Evolutionary conservation across 345 rosid genomes (phyloP), one percentile per base, ranked within the genome.

Genomic region (Draba incana): DNA sequence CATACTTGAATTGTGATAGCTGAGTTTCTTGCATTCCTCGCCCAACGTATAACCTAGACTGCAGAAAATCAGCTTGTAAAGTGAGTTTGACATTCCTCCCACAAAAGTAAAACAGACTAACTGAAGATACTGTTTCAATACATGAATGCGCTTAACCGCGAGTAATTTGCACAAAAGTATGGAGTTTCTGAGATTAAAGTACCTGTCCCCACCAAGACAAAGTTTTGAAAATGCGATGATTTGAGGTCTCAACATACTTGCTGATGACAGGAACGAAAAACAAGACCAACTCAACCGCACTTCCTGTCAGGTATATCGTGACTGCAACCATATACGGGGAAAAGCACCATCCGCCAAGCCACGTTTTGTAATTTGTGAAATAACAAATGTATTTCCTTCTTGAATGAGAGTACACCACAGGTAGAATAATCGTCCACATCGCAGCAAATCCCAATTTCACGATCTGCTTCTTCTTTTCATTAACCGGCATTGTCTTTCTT

Each of bases 11-110:
- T 57, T 82, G 83, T 11, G 97, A 88, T 66, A 93, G 67, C 79
- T 90, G 97, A 55, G 90, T 87, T 83, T 93, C 98, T 77, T 93
- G 98, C 94, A 93, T 82, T 76, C 98, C 98, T 54, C 92, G 84
- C 62, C 98, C 98, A 59, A 90, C 74, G 58, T 79, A 93, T 81
- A 84, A 78, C 79, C 92, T 83, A 75, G 97, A 87, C 98, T 93
- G 78, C 84, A 82, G 9, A 24, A 76, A 39, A 64, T 51, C 30
- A 66, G 16, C 52, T 61, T 38, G 38, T 54, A 42, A 63, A 64
- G 28, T 59, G 65, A 39, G 45, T 75, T 35, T 60, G 44, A 63
- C 6, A 63, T 48, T 11, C 68, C 64, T 48, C 11, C 68, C 64
- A 20, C 50, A 75, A 53, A 41, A 38, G 52, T 58, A 64, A 48